Evolutionary conservation across 2,329 filamentous ascomycete species (phyloP).

Genomic region (Pseudogymnoascus sp.): DNA sequence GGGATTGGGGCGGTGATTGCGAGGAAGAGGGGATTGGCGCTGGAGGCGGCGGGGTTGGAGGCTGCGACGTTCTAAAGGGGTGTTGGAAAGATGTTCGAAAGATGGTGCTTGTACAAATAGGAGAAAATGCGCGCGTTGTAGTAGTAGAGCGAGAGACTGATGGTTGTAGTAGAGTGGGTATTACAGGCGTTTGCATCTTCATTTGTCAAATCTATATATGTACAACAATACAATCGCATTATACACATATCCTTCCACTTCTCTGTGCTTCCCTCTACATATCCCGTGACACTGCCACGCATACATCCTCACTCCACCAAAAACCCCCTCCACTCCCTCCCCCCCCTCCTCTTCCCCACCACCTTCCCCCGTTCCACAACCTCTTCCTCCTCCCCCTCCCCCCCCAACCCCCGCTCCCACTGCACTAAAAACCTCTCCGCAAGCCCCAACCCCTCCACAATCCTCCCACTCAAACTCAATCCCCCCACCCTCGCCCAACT

Average conservation of each 20-base stretch:
- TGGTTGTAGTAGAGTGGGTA: conserved; percentile 6
- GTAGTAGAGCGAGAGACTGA: neutral
- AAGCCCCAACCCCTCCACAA: conserved; percentile 55
- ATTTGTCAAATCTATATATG: conserved; percentile 10
- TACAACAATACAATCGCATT: conserved; percentile 6
- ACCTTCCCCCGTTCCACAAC: conserved; percentile 22
- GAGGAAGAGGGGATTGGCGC: conserved; percentile 17
- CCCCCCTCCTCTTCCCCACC: conserved; percentile 16
- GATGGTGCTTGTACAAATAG: conserved; percentile 9
- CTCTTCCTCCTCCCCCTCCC: conserved; percentile 25
- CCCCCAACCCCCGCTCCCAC: conserved; percentile 45
- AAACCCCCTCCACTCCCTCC: conserved; percentile 25
- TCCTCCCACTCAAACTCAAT: conserved; percentile 74
- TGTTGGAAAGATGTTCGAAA: neutral
- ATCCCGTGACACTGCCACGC: neutral
- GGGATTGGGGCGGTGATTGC: conserved; percentile 28
- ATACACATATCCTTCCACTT: neutral
- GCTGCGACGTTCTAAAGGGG: neutral
- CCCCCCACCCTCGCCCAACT: conserved; percentile 80
- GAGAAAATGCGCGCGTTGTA: neutral
- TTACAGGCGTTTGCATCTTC: conserved; percentile 11
- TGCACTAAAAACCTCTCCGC: conserved; percentile 78
- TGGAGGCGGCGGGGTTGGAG: conserved; percentile 17
- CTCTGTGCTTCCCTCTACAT: neutral
- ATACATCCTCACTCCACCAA: conserved; percentile 21